These are phyloP conservation scores for Calamus simplicifolius DNA, from an alignment of 176 grass and related monocot genomes.

Conservation along the genomic window DNA sequence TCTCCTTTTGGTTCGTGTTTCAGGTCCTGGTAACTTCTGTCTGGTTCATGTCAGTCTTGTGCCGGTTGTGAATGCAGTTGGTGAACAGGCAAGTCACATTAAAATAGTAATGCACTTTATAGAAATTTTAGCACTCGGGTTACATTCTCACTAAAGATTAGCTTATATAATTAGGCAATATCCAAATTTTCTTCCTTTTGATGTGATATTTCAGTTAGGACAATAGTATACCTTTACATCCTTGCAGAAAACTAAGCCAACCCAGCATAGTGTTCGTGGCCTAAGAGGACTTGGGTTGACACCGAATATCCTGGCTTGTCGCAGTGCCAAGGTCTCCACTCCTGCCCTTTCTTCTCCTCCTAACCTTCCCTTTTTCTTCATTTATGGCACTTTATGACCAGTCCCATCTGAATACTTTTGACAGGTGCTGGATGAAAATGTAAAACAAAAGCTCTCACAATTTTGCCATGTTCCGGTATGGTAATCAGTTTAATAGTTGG, in stretches of 20 bases:
- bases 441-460: constrained; percentile 80
- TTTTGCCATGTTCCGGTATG: constrained; percentile 78
- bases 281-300: constrained; percentile 88
- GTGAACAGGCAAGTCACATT: constrained; percentile 61
- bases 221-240: constrained; percentile 14
- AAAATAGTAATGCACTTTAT: not conserved
- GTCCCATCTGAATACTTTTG: constrained; percentile 20
- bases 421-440: constrained; percentile 64
- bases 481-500: no score
- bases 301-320: constrained; percentile 88
- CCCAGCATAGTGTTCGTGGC: constrained; percentile 80
- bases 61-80: constrained; percentile 91
- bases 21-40: constrained; percentile 87
- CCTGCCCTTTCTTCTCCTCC: constrained; percentile 1
- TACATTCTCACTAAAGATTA: no score
- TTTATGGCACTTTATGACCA: constrained; percentile 11
- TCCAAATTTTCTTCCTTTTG: no score
- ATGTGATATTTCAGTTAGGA: no score
- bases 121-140: no score
- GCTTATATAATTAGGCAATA: no score
- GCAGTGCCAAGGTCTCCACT: constrained; percentile 54
- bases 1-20: constrained; percentile 15
- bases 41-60: constrained; percentile 96
- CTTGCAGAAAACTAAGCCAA: constrained; percentile 95
- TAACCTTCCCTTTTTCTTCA: not conserved